Conservation (phyloP, 495 filamentous ascomycete species). For the Penicillium pancosmium region DNA sequence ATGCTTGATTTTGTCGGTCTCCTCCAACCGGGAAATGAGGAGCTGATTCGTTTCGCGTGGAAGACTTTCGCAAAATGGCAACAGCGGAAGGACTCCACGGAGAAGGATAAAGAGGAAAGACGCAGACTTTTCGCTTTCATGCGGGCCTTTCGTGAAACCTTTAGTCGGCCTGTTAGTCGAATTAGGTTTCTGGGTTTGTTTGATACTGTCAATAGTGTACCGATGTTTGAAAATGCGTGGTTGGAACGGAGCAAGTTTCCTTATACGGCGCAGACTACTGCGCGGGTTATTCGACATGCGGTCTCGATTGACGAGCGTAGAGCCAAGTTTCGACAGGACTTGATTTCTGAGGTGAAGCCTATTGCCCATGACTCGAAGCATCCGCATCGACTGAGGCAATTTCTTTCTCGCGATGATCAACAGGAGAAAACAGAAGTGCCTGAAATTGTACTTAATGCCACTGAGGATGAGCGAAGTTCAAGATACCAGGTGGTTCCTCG, state of each 20-base stretch:
- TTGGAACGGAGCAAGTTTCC: conserved; percentile 81
- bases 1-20: conserved; percentile 84
- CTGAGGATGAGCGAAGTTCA: too few species aligned
- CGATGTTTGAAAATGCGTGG: conserved; percentile 79
- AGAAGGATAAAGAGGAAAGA: conserved; percentile 58
- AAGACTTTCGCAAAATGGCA: conserved; percentile 86
- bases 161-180: conserved; percentile 70
- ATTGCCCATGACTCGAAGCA: not conserved
- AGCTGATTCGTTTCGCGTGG: conserved; percentile 84
- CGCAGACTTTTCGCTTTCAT: conserved; percentile 72
- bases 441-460: conserved; percentile 12
- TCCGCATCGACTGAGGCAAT: conserved; percentile 12
- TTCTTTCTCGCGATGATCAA: conserved; percentile 8
- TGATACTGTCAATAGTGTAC: conserved; percentile 72
- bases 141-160: conserved; percentile 82
- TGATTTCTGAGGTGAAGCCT: conserved; percentile 59
- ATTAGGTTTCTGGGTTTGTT: conserved; percentile 55
- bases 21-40: conserved; percentile 77
- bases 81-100: conserved; percentile 56
- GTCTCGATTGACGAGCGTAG: conserved; percentile 77
- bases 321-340: conserved; percentile 67
- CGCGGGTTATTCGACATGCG: conserved; percentile 68
- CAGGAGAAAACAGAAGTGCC: conserved; percentile 15
- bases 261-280: conserved; percentile 75
- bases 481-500: too few species aligned